These are phyloP conservation scores for Globisporangium acanthophoron DNA, from an alignment of 352 stramenopile species.

Conservation along the genomic window DNA sequence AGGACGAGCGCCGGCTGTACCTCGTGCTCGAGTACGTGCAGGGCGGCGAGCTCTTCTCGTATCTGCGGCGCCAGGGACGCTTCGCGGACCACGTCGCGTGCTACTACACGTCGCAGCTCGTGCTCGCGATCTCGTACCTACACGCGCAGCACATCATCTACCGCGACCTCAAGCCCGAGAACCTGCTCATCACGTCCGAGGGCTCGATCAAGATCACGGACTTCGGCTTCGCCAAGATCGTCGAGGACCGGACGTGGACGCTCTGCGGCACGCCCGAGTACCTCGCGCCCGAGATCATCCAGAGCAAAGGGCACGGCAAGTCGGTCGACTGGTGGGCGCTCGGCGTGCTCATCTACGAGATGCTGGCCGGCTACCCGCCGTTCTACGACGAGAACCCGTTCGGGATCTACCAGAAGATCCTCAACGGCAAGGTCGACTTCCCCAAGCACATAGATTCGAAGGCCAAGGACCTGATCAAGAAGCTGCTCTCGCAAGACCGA, in stretches of 20 bases:
- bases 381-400: constrained; percentile 93
- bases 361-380: constrained; percentile 86
- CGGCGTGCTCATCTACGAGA: constrained; percentile 90
- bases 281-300: constrained; percentile 90
- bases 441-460: constrained; percentile 88
- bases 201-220: constrained; percentile 92
- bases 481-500: constrained; percentile 84
- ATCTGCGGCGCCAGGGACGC: constrained; percentile 76
- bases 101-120: constrained; percentile 87
- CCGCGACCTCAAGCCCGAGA: constrained; percentile 89
- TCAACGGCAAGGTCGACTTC: constrained; percentile 88
- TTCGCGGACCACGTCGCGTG: constrained; percentile 82
- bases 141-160: constrained; percentile 88
- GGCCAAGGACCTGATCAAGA: constrained; percentile 90
- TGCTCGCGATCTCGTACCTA: constrained; percentile 85
- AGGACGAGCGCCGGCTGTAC: constrained; percentile 88
- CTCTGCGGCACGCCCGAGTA: constrained; percentile 87
- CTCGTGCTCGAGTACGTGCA: constrained; percentile 91
- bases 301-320: constrained; percentile 87
- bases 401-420: constrained; percentile 93
- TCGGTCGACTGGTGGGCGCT: constrained; percentile 91
- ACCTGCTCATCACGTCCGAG: constrained; percentile 87
- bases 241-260: constrained; percentile 87
- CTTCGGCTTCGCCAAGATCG: constrained; percentile 93
- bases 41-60: constrained; percentile 91